Evolutionary conservation across 2,329 filamentous ascomycete species (phyloP).

Genomic region (Botryotinia narcissicola): DNA sequence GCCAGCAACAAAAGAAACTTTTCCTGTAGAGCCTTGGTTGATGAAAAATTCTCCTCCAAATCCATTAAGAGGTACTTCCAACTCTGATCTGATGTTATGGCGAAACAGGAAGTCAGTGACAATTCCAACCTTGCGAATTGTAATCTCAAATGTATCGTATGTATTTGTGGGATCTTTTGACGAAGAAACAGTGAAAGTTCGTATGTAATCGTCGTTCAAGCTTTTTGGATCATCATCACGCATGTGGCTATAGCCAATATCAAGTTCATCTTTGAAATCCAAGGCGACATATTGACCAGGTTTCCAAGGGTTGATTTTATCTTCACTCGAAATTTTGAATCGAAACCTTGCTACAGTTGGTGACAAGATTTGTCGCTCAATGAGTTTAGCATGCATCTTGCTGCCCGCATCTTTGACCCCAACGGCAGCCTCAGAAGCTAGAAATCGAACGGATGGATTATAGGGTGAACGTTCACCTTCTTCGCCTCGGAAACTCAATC

Average conservation of each 20-base stretch:
- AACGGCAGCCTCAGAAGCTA: constrained; percentile 54
- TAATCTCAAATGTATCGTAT: constrained; percentile 61
- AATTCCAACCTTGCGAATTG: constrained; percentile 64
- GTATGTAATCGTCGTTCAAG: constrained; percentile 79
- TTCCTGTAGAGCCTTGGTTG: constrained; percentile 33
- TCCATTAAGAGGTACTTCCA: constrained; percentile 67
- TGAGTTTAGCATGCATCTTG: constrained; percentile 50
- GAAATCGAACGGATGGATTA: constrained; percentile 68
- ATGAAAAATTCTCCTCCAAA: constrained; percentile 67
- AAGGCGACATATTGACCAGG: constrained; percentile 78
- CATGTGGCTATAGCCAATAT: constrained; percentile 80
- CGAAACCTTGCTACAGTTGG: constrained; percentile 66
- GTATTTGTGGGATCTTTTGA: constrained; percentile 28
- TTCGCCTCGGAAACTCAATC: constrained; percentile 66
- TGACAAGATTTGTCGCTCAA: constrained; percentile 58
- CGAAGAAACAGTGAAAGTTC: constrained; percentile 80
- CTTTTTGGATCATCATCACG: constrained; percentile 73
- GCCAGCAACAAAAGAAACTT: constrained; percentile 64
- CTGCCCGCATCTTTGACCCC: constrained; percentile 20
- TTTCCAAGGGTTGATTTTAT: constrained; percentile 48
- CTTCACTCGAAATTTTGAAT: constrained; percentile 48
- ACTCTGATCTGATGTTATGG: constrained; percentile 49
- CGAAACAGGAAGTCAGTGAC: constrained; percentile 65
- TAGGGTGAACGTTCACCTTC: constrained; percentile 67
- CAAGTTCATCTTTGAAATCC: constrained; percentile 67